phyloP scores from a whole-genome alignment of 805 yeast genomes.

The Suhomyces vadensis region DNA sequence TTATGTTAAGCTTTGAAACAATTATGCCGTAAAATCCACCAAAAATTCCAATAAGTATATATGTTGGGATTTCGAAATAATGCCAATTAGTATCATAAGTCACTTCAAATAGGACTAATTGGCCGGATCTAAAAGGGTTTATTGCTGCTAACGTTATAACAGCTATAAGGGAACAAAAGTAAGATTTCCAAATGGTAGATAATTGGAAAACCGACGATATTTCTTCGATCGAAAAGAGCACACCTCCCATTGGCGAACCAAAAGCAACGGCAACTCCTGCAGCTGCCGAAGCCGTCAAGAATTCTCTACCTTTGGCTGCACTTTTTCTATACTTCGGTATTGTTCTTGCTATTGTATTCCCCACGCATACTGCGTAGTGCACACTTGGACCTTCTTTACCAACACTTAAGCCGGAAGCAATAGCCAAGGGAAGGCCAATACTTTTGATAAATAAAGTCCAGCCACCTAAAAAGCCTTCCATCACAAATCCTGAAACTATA shows the following conservation, averaged over 20 bases:
- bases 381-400: slow-evolving; percentile 99
- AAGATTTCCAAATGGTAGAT: slow-evolving; percentile 85
- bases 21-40: slow-evolving; percentile 90
- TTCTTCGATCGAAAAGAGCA: slow-evolving; percentile 88
- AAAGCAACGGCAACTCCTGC: slow-evolving; percentile 99
- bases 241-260: slow-evolving; percentile 97
- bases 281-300: slow-evolving; percentile 87
- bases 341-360: slow-evolving; percentile 67
- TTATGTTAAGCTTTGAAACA: slow-evolving; percentile 72
- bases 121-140: slow-evolving; percentile 94
- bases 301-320: slow-evolving; percentile 52
- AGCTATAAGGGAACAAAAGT: slow-evolving; percentile 87
- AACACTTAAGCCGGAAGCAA: slow-evolving; percentile 88
- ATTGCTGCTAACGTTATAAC: slow-evolving; percentile 75
- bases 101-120: slow-evolving; percentile 91
- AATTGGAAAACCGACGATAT: slow-evolving; percentile 73
- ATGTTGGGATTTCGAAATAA: slow-evolving; percentile 78
- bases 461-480: slow-evolving; percentile 73
- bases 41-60: slow-evolving; percentile 75
- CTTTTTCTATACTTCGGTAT: slow-evolving; percentile 47
- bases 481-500: slow-evolving; percentile 85
- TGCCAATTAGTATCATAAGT: slow-evolving; percentile 85
- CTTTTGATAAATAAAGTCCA: slow-evolving; percentile 74
- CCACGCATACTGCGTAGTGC: slow-evolving; percentile 97
- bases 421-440: slow-evolving; percentile 82